phyloP scores from a whole-genome alignment of 768 basidiomycete genomes.

The Boletellus sp. region DNA sequence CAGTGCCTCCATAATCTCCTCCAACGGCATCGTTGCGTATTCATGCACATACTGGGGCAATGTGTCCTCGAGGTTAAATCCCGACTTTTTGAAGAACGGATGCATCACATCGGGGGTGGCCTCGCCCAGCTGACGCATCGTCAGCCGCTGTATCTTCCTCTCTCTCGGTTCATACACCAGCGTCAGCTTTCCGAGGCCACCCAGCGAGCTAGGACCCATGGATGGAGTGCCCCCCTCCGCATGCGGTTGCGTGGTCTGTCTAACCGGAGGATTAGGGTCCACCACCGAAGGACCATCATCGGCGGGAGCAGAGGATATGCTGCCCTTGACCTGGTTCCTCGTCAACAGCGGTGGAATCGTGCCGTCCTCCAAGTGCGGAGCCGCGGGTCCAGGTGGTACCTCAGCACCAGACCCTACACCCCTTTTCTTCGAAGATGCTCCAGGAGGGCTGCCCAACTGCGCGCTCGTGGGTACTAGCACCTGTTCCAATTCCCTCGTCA shows the following conservation, averaged over 20 bases:
- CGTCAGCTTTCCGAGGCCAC: constrained; percentile 12
- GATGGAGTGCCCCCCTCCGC: constrained; percentile 10
- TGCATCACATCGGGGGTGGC: constrained; percentile 89
- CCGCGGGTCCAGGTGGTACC: constrained; percentile 1
- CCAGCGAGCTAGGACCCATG: not conserved
- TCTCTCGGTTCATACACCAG: constrained; percentile 54
- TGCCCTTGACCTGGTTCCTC: constrained; percentile 9
- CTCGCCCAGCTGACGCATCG: constrained; percentile 82
- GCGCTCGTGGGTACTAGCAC: constrained; percentile 56
- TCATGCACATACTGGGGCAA: constrained; percentile 86
- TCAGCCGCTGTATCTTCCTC: constrained; percentile 72
- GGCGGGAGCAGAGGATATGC: not conserved
- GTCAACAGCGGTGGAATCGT: not conserved
- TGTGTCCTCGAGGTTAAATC: constrained; percentile 79
- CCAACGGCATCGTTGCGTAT: constrained; percentile 77
- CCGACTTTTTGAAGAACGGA: constrained; percentile 80
- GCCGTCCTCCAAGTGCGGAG: constrained; percentile 9
- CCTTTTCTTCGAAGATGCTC: constrained; percentile 36
- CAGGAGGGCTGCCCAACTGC: constrained; percentile 33
- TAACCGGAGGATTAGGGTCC: constrained; percentile 4
- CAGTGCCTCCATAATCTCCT: constrained; percentile 79
- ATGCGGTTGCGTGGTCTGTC: constrained; percentile 15
- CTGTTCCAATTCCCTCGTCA: constrained; percentile 76
- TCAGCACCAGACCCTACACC: constrained; percentile 16
- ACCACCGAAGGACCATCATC: constrained; percentile 8